Evolutionary conservation across 2,329 filamentous ascomycete species (phyloP), one percentile per base, ranked within the genome.

Genomic region (Colletotrichum falcatum): DNA sequence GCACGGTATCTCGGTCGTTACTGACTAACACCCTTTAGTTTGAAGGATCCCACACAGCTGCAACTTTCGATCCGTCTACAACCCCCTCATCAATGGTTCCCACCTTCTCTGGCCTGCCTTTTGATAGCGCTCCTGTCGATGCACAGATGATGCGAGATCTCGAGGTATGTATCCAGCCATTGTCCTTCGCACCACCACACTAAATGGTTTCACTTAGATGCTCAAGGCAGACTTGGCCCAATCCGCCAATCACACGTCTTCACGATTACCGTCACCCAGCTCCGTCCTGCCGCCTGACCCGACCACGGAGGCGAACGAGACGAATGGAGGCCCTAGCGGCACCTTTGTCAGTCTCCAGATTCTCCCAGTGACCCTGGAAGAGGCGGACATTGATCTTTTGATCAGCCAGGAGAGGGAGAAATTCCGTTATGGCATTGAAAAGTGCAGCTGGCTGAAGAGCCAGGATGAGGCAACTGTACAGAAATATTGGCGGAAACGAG

Each of bases 401-500:
- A 5, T 64, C 14, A 26, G 51, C 4, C 54, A 51, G n/a, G 66
- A 69, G 61, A 37, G 30, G 14, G 42, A 55, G 9, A 69, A 9
- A 5, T 66, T 70, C 26, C 8, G 46, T 9, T 18, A 42, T 1
- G 62, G 46, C 4, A 18, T 55, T 16, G 1, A 30, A 3, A 61
- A 46, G 11, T 66, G 62, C 8, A 30, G 7, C 20, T 70, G 55
- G 53, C 46, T 69, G 62, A 65, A 18, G 5, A 26, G 8, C 11
- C 66, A 66, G 23, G 42, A 54, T 2, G 48, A 66, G 2, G 48
- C 33, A 8, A 60, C 65, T 1, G 28, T 72, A 42, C 56, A 62
- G 23, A 55, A 68, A 28, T 30, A 49, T 26, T 72, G 66, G 66
- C 51, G 42, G n/a, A 66, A 48, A 48, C 30, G 62, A 30, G 48